Evolutionary conservation across 73 alveolate species (phyloP), one percentile per base, ranked within the genome.

Genomic region (Tetrahymena malaccensis): DNA sequence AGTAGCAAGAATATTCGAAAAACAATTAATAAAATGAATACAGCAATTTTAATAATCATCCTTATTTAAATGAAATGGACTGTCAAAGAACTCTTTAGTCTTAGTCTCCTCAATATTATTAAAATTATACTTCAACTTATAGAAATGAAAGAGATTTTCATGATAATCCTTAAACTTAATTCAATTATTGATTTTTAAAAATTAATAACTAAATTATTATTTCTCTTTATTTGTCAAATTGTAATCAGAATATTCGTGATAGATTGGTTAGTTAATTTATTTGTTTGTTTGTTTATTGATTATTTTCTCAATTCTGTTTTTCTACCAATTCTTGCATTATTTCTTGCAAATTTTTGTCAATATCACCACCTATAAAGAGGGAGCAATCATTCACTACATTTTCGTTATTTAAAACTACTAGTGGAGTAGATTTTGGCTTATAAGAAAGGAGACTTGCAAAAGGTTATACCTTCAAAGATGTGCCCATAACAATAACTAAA

Each of bases 401-500:
- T 9, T 94, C 94, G 37, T 70, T 95, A 96, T 95, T 96, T 8
- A 96, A 55, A 13, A 95, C 43, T 22, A 96, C 97, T 56, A 94
- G 25, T 12, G 98, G 98, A 27, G 85, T 83, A 33, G 85, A 43
- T 85, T 94, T 89, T 35, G 35, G 21, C 43, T 55, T 96, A 93
- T 35, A 43, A 10, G 40, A 31, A 34, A 35, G 43, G 21, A 96
- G 55, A 33, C 94, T 94, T 6, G 98, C 97, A 35, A 96, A 96
- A 16, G 98, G 98, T 35, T 94, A 34, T 16, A 96, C 98, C 31
- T 85, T 56, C 43, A 97, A 84, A 16, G 97, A 94, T 0, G 98
- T 97, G 37, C 98, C 98, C 96, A 97, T 96, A 43, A 97, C 96
- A 43, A 97, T 50, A 43, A 96, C 94, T 40, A 97, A 94, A 35